These are phyloP conservation scores for Thymus quinquecostatus DNA, from an alignment of 257 asterid genomes.

Conservation along the genomic window DNA sequence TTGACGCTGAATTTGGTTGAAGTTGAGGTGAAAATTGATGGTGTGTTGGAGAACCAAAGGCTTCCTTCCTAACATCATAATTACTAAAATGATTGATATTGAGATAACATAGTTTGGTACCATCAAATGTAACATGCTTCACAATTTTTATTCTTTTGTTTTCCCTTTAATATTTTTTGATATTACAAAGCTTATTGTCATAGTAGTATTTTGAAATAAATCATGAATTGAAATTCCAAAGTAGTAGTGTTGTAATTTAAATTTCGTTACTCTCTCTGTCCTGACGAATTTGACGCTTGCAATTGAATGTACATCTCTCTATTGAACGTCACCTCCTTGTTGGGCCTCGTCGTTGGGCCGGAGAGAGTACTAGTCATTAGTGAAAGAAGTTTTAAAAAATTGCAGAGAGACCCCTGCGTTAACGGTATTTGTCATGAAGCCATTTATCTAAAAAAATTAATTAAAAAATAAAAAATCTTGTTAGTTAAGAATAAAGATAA, in stretches of 20 bases:
- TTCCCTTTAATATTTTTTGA: no score
- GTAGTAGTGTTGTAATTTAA: no score
- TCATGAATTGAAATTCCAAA: no score
- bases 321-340: no score
- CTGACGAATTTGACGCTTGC: no score
- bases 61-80: conserved; percentile 25
- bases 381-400: neutral
- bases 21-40: conserved; percentile 22
- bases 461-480: neutral
- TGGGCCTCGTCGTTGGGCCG: no score
- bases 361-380: no score
- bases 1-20: neutral
- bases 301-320: no score
- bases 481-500: conserved; percentile 27
- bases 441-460: no score
- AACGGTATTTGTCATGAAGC: conserved; percentile 16
- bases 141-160: neutral
- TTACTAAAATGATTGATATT: conserved; percentile 31
- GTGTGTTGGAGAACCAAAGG: conserved; percentile 17
- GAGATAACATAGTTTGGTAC: conserved; percentile 10
- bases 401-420: conserved; percentile 26
- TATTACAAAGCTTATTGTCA: neutral
- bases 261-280: no score
- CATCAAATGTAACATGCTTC: conserved; percentile 20
- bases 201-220: no score